phyloP scores from a whole-genome alignment of 192 early-diverging fungal genomes.

The Dissophora globulifera region DNA sequence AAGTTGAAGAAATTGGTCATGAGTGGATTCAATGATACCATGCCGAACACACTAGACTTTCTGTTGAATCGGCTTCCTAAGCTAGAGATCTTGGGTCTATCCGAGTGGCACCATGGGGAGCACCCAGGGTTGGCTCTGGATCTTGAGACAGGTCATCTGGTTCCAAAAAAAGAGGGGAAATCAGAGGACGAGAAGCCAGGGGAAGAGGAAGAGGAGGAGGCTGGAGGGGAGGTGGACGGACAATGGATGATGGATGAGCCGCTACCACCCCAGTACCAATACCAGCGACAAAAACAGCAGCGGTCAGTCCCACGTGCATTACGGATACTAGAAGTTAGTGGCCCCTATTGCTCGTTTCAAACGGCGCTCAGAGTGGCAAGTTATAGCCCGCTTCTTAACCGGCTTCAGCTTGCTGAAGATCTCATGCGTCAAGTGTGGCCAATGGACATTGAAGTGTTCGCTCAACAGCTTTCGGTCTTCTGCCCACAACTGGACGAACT shows the following conservation, averaged over 20 bases:
- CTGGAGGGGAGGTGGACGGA: no score
- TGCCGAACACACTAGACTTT: not conserved
- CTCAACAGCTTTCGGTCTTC: not conserved
- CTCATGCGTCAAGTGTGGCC: not conserved
- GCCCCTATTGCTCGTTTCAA: not conserved
- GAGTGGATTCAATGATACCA: not conserved
- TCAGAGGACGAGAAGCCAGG: no score
- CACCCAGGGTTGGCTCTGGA: not conserved
- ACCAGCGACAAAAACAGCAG: not conserved
- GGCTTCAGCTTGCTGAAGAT: not conserved
- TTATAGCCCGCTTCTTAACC: not conserved
- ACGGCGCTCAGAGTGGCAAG: not conserved
- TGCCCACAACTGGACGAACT: not conserved
- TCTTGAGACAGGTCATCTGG: not conserved
- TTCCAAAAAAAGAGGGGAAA: not conserved
- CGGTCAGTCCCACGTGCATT: not conserved
- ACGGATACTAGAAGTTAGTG: not conserved
- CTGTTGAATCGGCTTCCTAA: slow-evolving; percentile 8
- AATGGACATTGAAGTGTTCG: not conserved
- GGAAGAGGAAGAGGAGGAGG: no score
- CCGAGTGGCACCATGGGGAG: not conserved
- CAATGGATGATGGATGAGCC: no score
- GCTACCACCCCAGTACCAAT: no score
- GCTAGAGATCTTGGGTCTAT: not conserved
- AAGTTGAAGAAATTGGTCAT: slow-evolving; percentile 1